Conservation (phyloP, 805 yeast genomes). For the Ogataea zsoltii region DNA sequence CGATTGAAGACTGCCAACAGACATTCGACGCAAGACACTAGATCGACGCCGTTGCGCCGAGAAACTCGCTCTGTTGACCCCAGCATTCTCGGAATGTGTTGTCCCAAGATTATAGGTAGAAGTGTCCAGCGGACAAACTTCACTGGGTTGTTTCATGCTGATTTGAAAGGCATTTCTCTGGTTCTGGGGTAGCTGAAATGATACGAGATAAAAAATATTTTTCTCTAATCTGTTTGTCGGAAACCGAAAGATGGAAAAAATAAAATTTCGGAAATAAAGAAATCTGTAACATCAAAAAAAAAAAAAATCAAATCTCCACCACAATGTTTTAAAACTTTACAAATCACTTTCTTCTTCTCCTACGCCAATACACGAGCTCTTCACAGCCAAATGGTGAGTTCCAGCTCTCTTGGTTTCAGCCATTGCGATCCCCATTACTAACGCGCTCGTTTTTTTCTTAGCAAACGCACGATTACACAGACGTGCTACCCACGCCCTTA, state of each 20-base stretch:
- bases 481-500: conserved; percentile 13
- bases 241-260: too few species aligned
- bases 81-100: background rate
- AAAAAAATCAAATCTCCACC: too few species aligned
- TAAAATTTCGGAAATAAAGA: too few species aligned
- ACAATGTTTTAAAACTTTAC: too few species aligned
- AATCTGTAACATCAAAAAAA: too few species aligned
- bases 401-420: background rate
- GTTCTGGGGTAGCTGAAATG: too few species aligned
- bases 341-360: too few species aligned
- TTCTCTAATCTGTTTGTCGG: too few species aligned
- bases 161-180: background rate
- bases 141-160: background rate
- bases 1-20: conserved; percentile 23
- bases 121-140: background rate
- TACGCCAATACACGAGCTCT: background rate
- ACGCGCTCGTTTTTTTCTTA: background rate
- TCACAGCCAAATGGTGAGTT: background rate
- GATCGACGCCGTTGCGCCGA: conserved; percentile 24
- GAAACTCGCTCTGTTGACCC: background rate
- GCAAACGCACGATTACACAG: conserved; percentile 15
- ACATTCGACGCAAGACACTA: conserved; percentile 31
- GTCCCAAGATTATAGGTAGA: background rate
- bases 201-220: too few species aligned
- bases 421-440: background rate